Conservation (phyloP, 257 asterid species). For the Avicennia marina region DNA sequence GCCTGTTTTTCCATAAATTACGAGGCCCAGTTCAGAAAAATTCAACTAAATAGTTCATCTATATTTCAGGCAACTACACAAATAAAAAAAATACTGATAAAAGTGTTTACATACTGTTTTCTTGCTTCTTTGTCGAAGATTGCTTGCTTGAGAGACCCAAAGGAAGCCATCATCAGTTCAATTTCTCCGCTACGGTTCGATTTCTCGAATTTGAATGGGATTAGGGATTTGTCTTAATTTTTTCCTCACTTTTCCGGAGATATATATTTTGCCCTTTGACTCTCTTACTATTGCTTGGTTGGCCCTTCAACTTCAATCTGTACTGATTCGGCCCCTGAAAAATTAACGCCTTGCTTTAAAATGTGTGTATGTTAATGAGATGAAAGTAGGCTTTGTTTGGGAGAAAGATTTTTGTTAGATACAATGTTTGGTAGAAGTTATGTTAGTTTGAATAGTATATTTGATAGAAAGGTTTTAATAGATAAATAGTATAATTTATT, state of each 20-base stretch:
- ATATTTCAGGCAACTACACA: neutral
- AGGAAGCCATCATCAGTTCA: slow-evolving; percentile 56
- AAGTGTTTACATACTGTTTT: slow-evolving; percentile 43
- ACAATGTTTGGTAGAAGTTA: too few species aligned
- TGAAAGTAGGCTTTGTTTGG: too few species aligned
- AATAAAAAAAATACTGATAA: neutral
- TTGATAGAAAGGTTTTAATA: too few species aligned
- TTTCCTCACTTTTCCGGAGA: neutral
- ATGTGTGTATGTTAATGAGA: too few species aligned
- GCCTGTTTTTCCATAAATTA: slow-evolving; percentile 38
- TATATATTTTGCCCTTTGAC: neutral
- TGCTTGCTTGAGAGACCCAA: slow-evolving; percentile 71
- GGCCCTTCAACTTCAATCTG: neutral
- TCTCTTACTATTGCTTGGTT: neutral
- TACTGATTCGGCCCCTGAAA: too few species aligned
- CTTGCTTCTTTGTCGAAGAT: slow-evolving; percentile 81
- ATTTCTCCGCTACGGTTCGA: slow-evolving; percentile 7
- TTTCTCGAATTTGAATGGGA: neutral
- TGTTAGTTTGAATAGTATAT: too few species aligned
- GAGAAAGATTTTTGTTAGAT: too few species aligned
- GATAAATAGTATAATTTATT: too few species aligned
- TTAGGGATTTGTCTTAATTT: neutral
- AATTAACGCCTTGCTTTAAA: too few species aligned
- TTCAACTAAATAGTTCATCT: neutral
- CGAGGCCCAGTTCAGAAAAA: slow-evolving; percentile 9